Conservation (phyloP, 2,329 filamentous ascomycete species). For the Scolecobasidium constrictum region DNA sequence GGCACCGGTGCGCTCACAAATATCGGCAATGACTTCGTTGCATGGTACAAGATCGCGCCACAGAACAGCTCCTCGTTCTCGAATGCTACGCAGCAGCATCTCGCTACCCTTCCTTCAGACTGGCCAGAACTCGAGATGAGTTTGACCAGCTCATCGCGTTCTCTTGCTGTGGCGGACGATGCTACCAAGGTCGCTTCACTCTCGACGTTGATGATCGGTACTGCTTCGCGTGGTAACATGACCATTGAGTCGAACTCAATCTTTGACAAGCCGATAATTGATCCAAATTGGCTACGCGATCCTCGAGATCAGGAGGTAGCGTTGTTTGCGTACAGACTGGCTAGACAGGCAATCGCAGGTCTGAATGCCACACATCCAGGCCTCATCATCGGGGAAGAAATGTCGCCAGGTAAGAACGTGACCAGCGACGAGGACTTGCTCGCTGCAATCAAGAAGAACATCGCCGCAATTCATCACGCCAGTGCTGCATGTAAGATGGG, state of each 20-base stretch:
- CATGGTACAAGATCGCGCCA: constrained; percentile 34
- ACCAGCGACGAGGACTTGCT: constrained; percentile 32
- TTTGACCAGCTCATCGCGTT: neutral
- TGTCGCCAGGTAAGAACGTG: constrained; percentile 31
- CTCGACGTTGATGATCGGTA: constrained; percentile 1
- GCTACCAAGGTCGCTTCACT: neutral
- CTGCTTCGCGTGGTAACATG: constrained; percentile 40
- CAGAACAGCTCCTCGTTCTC: constrained; percentile 49
- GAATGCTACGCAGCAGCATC: constrained; percentile 18
- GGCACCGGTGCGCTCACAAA: constrained; percentile 3
- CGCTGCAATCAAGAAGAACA: constrained; percentile 19
- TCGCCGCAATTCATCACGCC: constrained; percentile 40
- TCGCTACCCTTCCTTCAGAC: neutral
- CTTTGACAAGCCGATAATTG: constrained; percentile 50
- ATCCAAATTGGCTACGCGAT: constrained; percentile 22
- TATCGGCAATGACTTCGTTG: constrained; percentile 40
- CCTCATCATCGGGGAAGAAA: constrained; percentile 22
- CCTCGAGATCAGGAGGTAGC: constrained; percentile 42
- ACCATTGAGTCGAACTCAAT: constrained; percentile 50
- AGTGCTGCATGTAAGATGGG: constrained; percentile 48
- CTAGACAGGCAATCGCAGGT: constrained; percentile 21
- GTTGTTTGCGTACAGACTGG: constrained; percentile 43
- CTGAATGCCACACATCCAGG: neutral
- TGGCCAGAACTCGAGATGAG: constrained; percentile 6
- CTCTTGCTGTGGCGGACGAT: neutral